A percentile compares a stretch with the other conserved stretches of the same genome.
phyloP scores from a whole-genome alignment of 2,329 filamentous ascomycete genomes.

The Apiospora rasikravindrae region DNA sequence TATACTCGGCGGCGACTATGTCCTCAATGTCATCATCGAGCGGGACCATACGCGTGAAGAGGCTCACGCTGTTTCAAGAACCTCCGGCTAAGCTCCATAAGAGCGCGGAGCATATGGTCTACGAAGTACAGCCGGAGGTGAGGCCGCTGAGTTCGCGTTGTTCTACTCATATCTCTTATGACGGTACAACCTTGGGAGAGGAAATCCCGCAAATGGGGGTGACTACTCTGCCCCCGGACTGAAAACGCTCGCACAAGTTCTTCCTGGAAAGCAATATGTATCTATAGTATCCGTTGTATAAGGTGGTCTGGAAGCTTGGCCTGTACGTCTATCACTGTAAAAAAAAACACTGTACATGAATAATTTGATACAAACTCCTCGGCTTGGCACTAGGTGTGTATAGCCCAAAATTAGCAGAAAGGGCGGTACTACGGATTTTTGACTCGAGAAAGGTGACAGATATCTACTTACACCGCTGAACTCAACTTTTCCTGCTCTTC shows the following conservation, averaged over 20 bases:
- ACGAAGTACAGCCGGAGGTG: background rate
- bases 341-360: too few relatives aligned
- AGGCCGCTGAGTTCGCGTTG: conserved; percentile 3
- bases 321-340: background rate
- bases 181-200: background rate
- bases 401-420: background rate
- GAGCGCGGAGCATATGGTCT: background rate
- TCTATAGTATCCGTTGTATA: background rate
- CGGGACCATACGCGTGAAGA: background rate
- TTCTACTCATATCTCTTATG: background rate
- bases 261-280: background rate
- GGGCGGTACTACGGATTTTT: too few relatives aligned
- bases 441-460: too few relatives aligned
- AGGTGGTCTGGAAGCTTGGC: background rate
- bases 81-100: background rate
- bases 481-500: conserved; percentile 1
- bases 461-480: background rate
- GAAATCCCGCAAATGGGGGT: background rate
- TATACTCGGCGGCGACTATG: background rate
- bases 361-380: background rate
- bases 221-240: background rate
- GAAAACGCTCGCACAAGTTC: background rate
- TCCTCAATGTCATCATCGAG: conserved; percentile 2
- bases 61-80: background rate
- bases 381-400: background rate